These are phyloP conservation scores for Calonectria hawksworthii DNA, from an alignment of 2,329 filamentous ascomycete species.

Conservation along the genomic window DNA sequence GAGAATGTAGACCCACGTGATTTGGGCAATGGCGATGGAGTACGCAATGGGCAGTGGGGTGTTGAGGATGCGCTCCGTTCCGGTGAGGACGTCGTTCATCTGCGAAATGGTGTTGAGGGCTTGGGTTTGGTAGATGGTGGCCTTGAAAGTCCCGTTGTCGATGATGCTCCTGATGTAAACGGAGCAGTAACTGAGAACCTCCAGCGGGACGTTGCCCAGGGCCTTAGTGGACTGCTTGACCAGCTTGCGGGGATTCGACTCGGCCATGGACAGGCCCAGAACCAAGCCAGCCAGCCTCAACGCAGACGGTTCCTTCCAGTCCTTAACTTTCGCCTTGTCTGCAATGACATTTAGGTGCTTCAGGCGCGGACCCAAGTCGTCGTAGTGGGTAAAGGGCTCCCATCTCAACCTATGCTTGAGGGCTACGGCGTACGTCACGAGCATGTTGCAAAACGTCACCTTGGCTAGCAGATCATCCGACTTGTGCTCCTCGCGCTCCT, in stretches of 20 bases:
- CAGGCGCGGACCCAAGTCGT: constrained; percentile 78
- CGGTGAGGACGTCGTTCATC: constrained; percentile 79
- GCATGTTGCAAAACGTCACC: constrained; percentile 79
- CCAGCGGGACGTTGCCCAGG: constrained; percentile 84
- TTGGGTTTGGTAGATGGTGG: constrained; percentile 71
- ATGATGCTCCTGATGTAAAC: constrained; percentile 74
- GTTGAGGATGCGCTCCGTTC: constrained; percentile 83
- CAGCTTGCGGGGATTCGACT: constrained; percentile 81
- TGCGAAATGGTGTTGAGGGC: constrained; percentile 70
- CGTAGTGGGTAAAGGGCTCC: constrained; percentile 82
- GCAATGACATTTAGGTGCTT: constrained; percentile 80
- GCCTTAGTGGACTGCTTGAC: constrained; percentile 80
- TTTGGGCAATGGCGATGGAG: constrained; percentile 86
- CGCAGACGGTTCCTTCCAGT: constrained; percentile 54
- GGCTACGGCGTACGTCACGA: constrained; percentile 81
- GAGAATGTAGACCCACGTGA: constrained; percentile 86
- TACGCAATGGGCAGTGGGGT: constrained; percentile 86
- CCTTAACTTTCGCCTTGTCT: constrained; percentile 54
- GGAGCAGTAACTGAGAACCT: constrained; percentile 81
- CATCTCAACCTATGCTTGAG: constrained; percentile 87
- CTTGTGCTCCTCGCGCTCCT: constrained; percentile 62
- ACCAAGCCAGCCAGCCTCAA: constrained; percentile 78
- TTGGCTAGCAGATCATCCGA: constrained; percentile 79
- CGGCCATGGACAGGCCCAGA: constrained; percentile 80
- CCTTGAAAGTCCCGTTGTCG: constrained; percentile 65